phyloP scores from a whole-genome alignment of 805 yeast species.

The Blastobotrys americana region DNA sequence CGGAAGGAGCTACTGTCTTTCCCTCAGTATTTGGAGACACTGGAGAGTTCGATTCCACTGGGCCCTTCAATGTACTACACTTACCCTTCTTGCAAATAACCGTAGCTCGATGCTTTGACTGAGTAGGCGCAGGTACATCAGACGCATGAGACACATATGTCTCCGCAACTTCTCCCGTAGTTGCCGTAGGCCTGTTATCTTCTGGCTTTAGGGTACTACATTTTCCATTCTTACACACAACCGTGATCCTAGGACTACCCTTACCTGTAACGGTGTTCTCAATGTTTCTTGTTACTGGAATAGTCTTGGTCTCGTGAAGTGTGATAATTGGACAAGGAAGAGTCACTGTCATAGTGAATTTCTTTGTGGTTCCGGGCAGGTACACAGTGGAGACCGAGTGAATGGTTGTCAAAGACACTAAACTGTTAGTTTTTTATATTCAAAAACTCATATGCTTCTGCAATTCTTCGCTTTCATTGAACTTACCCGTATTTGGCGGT shows the following conservation, averaged over 20 bases:
- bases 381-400: slow-evolving; percentile 3
- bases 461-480: not conserved
- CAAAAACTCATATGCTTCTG: not conserved
- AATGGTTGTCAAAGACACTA: slow-evolving; percentile 3
- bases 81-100: not conserved
- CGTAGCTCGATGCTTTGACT: not conserved
- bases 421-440: not conserved
- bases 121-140: not conserved
- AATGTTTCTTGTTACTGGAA: not conserved
- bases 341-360: slow-evolving; percentile 1
- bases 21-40: not conserved
- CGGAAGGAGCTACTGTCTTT: not conserved
- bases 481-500: slow-evolving; percentile 9
- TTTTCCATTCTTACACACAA: slow-evolving; percentile 5
- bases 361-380: not conserved
- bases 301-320: not conserved
- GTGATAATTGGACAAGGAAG: slow-evolving; percentile 5
- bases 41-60: not conserved
- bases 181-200: not conserved
- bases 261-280: not conserved
- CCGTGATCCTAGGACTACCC: slow-evolving; percentile 7
- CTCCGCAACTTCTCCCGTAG: not conserved
- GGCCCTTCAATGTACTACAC: slow-evolving; percentile 3
- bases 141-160: not conserved
- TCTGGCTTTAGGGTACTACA: not conserved